Base-by-base conservation (phyloP, 2,329 filamentous ascomycete genomes). In the Diaporthe aspalathi region DNA sequence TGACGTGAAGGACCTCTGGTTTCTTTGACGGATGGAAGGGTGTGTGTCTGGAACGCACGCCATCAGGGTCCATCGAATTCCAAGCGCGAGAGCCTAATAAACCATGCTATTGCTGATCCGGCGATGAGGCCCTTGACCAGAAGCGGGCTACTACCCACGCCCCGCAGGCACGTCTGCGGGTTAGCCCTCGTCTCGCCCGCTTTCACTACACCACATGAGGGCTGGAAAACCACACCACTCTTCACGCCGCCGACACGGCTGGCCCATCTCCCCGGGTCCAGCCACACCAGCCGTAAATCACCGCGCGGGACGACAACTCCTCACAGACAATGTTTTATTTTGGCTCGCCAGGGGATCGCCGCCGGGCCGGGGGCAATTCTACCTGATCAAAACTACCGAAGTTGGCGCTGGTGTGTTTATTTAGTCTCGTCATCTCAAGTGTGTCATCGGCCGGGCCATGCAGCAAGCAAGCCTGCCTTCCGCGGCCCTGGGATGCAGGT, bases 41-140 rank as follows among this genome's bases (percentile, higher is more conserved):
- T n/a, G 24, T 22, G 43, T 35, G 60, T 35, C 60, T 63, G 60
- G 60, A 65, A 65, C 22, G 45, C 45, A 38, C 60, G 60, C 60
- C 45, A 50, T 50, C 29, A 24, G 24, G 60, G n/a, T 65, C 60
- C 60, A 65, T 65, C 45, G 60, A 50, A 45, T 65, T 65, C 60
- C 60, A 65, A n/a, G 45, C 60, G 29, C n/a, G n/a, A 38, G 45
- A 38, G 45, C 60, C 49, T 65, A 24, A 38, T 65, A 24, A 38
- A 20, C 60, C 27, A 20, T 50, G 60, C 60, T 65, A 50, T 65
- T 65, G 60, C 60, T 49, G 45, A 50, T 65, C 60, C 60, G 60
- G 60, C 60, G 60, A 24, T n/a, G 60, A 45, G 29, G 35, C 35
- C 12, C 43, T 14, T 35, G 29, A 27, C 45, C 43, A 65, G 43